Evolutionary conservation across 257 asterid genomes (phyloP).

Genomic region (Orobanche coerulescens): DNA sequence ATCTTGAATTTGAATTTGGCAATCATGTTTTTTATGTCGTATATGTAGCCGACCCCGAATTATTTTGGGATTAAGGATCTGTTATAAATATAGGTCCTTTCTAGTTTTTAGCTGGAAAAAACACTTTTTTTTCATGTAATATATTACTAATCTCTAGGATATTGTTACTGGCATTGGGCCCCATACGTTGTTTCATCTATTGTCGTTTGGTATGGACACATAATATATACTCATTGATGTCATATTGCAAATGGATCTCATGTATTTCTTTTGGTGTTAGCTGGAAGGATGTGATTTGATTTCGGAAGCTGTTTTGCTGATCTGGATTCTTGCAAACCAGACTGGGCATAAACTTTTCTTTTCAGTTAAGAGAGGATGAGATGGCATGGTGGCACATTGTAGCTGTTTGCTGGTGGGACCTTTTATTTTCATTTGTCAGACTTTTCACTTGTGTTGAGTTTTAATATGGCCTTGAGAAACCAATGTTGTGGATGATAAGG

Average conservation of each 20-base stretch:
- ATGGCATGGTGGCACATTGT: conserved; percentile 34
- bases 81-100: too few species aligned
- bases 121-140: too few species aligned
- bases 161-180: background rate
- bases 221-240: background rate
- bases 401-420: conserved; percentile 34
- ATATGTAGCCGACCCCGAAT: too few species aligned
- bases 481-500: conserved; percentile 40
- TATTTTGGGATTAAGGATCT: too few species aligned
- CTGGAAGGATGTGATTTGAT: conserved; percentile 27
- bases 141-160: background rate
- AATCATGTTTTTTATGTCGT: background rate
- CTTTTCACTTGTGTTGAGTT: conserved; percentile 31
- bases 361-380: conserved; percentile 26
- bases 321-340: conserved; percentile 25
- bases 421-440: conserved; percentile 32
- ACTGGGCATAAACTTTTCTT: conserved; percentile 23
- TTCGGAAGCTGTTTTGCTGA: conserved; percentile 35
- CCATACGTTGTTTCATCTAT: background rate
- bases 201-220: background rate
- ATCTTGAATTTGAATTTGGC: background rate
- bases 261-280: conserved; percentile 30
- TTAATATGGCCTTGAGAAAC: conserved; percentile 29
- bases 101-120: background rate
- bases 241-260: conserved; percentile 19